Evolutionary conservation across 257 asterid genomes (phyloP).

Genomic region (Paraleonurus japonicus): DNA sequence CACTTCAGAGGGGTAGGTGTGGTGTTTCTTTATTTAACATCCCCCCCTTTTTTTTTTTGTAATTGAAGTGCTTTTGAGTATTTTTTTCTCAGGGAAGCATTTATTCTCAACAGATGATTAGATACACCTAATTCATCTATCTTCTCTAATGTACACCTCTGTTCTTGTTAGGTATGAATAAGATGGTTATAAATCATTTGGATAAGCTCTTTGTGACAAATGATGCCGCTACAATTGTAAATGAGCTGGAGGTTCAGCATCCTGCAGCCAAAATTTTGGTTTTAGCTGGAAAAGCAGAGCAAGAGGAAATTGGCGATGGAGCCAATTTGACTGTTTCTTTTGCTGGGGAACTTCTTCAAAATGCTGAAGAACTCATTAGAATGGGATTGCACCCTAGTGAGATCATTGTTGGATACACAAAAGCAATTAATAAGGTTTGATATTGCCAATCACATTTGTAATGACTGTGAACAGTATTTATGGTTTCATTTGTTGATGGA

Average conservation of each 20-base stretch:
- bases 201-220: slow-evolving; percentile 93
- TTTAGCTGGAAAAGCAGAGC: slow-evolving; percentile 94
- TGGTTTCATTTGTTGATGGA: slow-evolving; percentile 8
- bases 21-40: not conserved
- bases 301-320: slow-evolving; percentile 97
- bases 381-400: slow-evolving; percentile 99
- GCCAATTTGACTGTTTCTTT: slow-evolving; percentile 90
- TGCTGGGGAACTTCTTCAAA: slow-evolving; percentile 96
- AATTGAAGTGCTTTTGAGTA: not conserved
- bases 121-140: not conserved
- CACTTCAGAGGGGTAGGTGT: no score
- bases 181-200: slow-evolving; percentile 96
- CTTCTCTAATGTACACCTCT: no score
- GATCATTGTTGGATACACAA: slow-evolving; percentile 80
- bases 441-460: not conserved
- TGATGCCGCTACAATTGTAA: slow-evolving; percentile 95
- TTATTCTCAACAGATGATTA: not conserved
- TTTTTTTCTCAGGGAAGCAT: not conserved
- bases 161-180: slow-evolving; percentile 76
- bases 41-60: not conserved
- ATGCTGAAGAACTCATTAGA: slow-evolving; percentile 96
- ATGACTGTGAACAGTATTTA: not conserved
- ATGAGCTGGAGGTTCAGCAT: slow-evolving; percentile 97
- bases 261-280: slow-evolving; percentile 98
- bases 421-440: slow-evolving; percentile 80